Evolutionary conservation across 139 green algal genomes (phyloP), one percentile per base, ranked within the genome.

Genomic region (Pleodorina starrii): DNA sequence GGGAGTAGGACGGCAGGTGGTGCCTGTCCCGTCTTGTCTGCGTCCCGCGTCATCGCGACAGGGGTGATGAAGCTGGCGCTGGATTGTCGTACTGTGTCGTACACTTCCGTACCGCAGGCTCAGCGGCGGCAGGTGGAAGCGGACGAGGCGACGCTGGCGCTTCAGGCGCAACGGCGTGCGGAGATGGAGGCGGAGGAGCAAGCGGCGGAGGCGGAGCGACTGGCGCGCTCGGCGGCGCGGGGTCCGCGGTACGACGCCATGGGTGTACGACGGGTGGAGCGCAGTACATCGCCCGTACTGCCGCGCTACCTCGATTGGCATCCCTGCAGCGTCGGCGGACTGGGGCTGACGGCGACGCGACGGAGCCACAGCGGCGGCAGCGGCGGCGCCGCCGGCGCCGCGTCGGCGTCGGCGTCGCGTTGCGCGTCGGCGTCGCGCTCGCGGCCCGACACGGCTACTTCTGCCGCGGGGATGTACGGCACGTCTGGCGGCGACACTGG

Each of bases 271-370:
- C 66, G 27, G 5, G 0, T n/a, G 19, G 44, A 69, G 3, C 44
- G 63, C 10, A 23, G 0, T 6, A 1, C 1, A 1, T 40, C 66
- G 9, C 14, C 46, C 12, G 43, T n/a, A 12, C n/a, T 27, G 16
- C 44, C 82, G 23, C 43, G 82, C 19, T 88, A 80, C 44, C 43
- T 88, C 23, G 82, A 88, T 23, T 88, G 82, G 82, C 68, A 88
- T 54, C 82, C 82, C 1, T 29, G 75, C 75, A 83, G 75, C 46
- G 7, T 48, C 46, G 44, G 44, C 38, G 42, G 14, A 27, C n/a
- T 1, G 12, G 40, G 6, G 19, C 23, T 36, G 57, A 25, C 16
- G 46, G 12, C 12, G 57, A 25, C 38, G 27, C 17, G 79, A 25
- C 57, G 54, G 14, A 57, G 79, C 19, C 79, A 23, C 21, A n/a